phyloP scores from a whole-genome alignment of 208 protist species.

The Leishmania tarentolae region DNA sequence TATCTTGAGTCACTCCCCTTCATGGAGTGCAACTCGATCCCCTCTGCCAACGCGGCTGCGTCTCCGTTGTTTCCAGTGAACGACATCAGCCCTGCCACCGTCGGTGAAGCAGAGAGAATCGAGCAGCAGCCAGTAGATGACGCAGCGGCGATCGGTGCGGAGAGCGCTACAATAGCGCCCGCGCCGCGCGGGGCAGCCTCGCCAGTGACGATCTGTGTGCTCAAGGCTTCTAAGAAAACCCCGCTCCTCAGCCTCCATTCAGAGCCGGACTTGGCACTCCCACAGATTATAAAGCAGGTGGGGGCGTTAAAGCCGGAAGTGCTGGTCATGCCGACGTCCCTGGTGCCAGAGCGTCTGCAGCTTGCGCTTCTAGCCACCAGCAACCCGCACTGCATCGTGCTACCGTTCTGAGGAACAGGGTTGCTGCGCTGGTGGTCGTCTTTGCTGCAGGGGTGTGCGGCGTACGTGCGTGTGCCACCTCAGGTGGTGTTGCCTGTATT shows the following conservation, averaged over 20 bases:
- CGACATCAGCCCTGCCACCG: background rate
- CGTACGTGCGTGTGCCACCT: background rate
- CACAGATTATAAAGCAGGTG: slow-evolving; percentile 65
- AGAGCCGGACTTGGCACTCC: slow-evolving; percentile 38
- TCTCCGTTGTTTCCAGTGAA: background rate
- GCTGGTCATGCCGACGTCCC: slow-evolving; percentile 46
- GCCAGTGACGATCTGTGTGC: slow-evolving; percentile 44
- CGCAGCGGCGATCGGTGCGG: background rate
- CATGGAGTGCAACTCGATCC: background rate
- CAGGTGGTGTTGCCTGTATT: background rate
- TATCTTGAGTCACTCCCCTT: slow-evolving; percentile 17
- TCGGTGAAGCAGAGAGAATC: background rate
- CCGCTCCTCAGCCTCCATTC: slow-evolving; percentile 22
- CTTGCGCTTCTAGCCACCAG: slow-evolving; percentile 48
- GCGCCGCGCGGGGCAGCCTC: slow-evolving; percentile 1
- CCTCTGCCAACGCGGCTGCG: background rate
- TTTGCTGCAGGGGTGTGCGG: background rate
- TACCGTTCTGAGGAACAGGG: slow-evolving; percentile 34
- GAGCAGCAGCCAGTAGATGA: background rate
- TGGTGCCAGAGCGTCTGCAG: slow-evolving; percentile 51
- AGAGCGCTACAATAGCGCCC: background rate
- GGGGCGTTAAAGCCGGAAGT: slow-evolving; percentile 66
- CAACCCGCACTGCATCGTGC: slow-evolving; percentile 69
- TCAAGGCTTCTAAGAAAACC: slow-evolving; percentile 73
- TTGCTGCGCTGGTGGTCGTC: background rate